Evolutionary conservation across 495 filamentous ascomycete genomes (phyloP).

Genomic region (Lophiotrema nucula): DNA sequence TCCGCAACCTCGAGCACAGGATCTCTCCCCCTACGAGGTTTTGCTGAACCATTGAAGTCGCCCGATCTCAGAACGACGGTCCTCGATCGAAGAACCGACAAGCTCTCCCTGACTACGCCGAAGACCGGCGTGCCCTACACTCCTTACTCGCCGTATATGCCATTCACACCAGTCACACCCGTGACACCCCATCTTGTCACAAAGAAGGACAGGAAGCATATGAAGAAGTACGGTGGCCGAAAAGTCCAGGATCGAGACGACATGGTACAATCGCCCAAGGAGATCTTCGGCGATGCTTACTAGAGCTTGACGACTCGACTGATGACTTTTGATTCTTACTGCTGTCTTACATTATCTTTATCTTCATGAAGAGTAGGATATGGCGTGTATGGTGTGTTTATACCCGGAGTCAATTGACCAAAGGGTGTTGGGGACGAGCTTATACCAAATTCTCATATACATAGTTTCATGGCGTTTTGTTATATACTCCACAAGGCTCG

Average conservation of each 20-base stretch:
- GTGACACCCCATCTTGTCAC: conserved; percentile 77
- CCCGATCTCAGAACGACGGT: conserved; percentile 58
- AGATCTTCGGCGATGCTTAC: conserved; percentile 55
- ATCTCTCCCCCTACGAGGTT: conserved; percentile 34
- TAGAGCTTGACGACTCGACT: background rate
- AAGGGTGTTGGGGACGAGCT: background rate
- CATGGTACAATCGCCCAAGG: conserved; percentile 57
- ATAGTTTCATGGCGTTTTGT: background rate
- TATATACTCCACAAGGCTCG: too few relatives aligned
- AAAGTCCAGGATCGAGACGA: conserved; percentile 53
- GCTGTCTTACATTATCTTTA: background rate
- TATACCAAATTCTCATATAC: background rate
- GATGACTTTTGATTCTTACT: background rate
- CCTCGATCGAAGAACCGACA: conserved; percentile 59
- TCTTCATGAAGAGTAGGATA: too few relatives aligned
- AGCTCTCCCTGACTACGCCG: conserved; percentile 55
- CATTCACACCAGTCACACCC: conserved; percentile 81
- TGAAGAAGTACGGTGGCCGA: conserved; percentile 60
- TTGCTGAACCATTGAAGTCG: conserved; percentile 41
- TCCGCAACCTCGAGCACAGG: conserved; percentile 20
- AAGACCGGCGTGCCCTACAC: conserved; percentile 70
- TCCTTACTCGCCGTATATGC: conserved; percentile 90
- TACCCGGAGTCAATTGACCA: too few relatives aligned
- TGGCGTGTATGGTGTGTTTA: too few relatives aligned
- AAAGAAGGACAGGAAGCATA: conserved; percentile 68